Evolutionary conservation across 2,329 filamentous ascomycete genomes (phyloP).

Genomic region (Botryosphaeria agaves): DNA sequence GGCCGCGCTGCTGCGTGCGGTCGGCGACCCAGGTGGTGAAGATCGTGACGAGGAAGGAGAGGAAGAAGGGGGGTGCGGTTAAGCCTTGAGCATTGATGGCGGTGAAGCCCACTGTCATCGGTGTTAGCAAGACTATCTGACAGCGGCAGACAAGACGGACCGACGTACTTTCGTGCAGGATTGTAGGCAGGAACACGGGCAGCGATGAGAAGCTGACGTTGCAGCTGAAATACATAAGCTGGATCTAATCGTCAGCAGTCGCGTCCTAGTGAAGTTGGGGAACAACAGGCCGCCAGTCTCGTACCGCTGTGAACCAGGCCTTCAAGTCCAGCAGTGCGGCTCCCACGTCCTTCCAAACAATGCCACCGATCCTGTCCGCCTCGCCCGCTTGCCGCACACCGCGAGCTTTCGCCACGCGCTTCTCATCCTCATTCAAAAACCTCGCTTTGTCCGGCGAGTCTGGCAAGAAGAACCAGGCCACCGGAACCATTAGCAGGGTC

Average conservation of each 20-base stretch:
- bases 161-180: conserved; percentile 27
- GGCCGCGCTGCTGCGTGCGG: conserved; percentile 43
- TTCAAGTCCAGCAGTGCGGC: no score
- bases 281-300: no score
- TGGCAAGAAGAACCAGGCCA: conserved; percentile 37
- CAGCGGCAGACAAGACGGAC: no score
- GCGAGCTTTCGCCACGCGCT: no score
- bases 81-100: conserved; percentile 52
- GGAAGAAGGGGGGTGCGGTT: conserved; percentile 52
- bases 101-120: conserved; percentile 42
- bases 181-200: conserved; percentile 46
- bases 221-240: conserved; percentile 43
- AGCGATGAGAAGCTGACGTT: conserved; percentile 49
- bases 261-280: no score
- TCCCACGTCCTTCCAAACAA: no score
- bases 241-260: no score
- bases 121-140: no score
- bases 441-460: conserved; percentile 34
- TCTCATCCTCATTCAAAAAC: conserved; percentile 40
- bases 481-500: conserved; percentile 33
- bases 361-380: no score
- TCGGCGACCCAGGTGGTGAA: conserved; percentile 47
- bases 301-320: no score
- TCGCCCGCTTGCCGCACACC: no score
- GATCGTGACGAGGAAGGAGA: conserved; percentile 47